Evolutionary conservation across 768 basidiomycete genomes (phyloP).

Genomic region (Tylopilus vinaceipallidus): DNA sequence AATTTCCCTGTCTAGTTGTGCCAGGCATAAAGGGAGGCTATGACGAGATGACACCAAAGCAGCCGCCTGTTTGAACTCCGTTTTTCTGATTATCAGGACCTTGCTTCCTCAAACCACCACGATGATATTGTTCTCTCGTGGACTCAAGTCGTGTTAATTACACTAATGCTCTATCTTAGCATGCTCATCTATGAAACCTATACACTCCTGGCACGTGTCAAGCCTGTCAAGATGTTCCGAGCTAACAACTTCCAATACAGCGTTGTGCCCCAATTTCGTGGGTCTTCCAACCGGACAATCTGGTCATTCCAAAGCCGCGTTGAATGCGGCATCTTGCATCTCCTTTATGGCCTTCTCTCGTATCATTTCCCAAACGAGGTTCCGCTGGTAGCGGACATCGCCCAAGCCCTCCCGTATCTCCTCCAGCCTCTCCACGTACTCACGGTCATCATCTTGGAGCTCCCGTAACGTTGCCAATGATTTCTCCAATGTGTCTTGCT

Average conservation of each 20-base stretch:
- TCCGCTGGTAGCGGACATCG: slow-evolving; percentile 66
- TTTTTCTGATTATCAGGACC: neutral
- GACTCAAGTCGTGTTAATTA: neutral
- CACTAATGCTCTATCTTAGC: neutral
- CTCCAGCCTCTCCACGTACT: slow-evolving; percentile 81
- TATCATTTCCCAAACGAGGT: slow-evolving; percentile 74
- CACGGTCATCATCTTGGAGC: slow-evolving; percentile 81
- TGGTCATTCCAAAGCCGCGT: slow-evolving; percentile 29
- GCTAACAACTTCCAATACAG: neutral
- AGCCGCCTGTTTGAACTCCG: neutral
- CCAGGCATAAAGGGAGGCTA: neutral
- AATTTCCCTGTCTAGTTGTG: slow-evolving; percentile 45
- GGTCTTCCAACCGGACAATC: neutral
- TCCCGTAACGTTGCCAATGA: slow-evolving; percentile 72
- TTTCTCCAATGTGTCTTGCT: slow-evolving; percentile 71
- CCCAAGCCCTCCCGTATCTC: slow-evolving; percentile 84
- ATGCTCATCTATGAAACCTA: neutral
- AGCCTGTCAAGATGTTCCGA: neutral
- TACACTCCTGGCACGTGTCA: too few species aligned
- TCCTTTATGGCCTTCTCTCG: slow-evolving; percentile 73
- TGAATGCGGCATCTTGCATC: slow-evolving; percentile 61
- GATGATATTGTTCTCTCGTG: slow-evolving; percentile 21
- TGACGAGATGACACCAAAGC: neutral
- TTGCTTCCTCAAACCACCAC: neutral
- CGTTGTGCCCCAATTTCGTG: neutral